Evolutionary conservation across 2,329 filamentous ascomycete species (phyloP).

Genomic region (Penicillium sp.): DNA sequence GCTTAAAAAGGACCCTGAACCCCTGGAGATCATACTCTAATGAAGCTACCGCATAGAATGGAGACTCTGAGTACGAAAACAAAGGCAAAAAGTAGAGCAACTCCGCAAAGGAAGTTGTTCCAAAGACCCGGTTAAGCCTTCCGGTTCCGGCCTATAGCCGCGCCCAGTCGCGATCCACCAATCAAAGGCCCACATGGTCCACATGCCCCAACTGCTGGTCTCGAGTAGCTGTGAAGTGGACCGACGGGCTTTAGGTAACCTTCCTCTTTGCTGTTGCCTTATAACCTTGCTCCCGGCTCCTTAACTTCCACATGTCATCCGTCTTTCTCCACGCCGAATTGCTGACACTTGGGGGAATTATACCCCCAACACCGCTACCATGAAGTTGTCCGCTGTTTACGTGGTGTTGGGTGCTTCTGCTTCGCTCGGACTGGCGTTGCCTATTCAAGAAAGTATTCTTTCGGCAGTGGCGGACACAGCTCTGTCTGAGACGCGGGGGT

Average conservation of each 20-base stretch:
- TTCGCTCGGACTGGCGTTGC: slow-evolving; percentile 5
- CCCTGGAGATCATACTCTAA: not conserved
- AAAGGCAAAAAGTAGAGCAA: too few species aligned
- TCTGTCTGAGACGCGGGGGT: not conserved
- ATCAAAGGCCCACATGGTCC: not conserved
- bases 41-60: not conserved
- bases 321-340: not conserved
- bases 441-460: slow-evolving; percentile 4
- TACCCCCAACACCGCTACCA: slow-evolving; percentile 1
- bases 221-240: not conserved
- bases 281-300: not conserved
- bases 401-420: slow-evolving; percentile 4
- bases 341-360: not conserved
- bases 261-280: not conserved
- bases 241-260: not conserved
- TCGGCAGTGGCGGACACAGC: not conserved
- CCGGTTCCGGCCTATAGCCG: not conserved
- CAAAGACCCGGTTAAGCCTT: not conserved
- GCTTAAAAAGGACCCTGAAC: not conserved
- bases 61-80: too few species aligned
- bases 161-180: not conserved
- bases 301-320: not conserved
- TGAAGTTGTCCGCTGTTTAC: slow-evolving; percentile 4
- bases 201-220: not conserved
- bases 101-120: not conserved